Percentiles rank a stretch among this genome's conserved stretches.
Conservation (phyloP, 2,329 filamentous ascomycete species). For the Pestalotiopsis sp. region DNA sequence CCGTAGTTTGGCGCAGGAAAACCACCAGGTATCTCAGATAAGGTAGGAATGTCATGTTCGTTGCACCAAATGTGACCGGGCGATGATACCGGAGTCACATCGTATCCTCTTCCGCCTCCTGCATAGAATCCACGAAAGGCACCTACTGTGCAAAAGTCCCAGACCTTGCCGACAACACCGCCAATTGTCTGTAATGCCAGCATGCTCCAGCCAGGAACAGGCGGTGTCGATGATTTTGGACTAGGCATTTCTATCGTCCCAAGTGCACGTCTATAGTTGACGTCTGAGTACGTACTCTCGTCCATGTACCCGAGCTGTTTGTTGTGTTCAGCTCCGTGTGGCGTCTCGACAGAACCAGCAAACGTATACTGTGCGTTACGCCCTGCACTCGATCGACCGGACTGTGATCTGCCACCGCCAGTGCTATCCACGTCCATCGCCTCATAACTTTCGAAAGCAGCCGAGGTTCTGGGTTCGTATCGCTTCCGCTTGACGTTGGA, state of each 20-base stretch:
- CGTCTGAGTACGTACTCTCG: constrained; percentile 59
- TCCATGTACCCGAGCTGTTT: constrained; percentile 41
- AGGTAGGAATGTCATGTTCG: constrained; percentile 31
- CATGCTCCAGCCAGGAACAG: constrained; percentile 52
- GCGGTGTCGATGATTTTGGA: constrained; percentile 28
- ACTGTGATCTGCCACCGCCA: constrained; percentile 24
- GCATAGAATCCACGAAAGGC: constrained; percentile 86
- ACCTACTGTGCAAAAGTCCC: constrained; percentile 77
- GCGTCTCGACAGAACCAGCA: constrained; percentile 56
- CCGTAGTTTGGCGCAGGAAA: too few relatives aligned
- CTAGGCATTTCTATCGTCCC: constrained; percentile 41
- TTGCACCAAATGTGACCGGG: constrained; percentile 26
- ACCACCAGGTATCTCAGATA: constrained; percentile 26
- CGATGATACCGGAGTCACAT: constrained; percentile 41
- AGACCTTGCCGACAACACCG: constrained; percentile 74
- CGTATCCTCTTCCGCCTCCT: constrained; percentile 76
- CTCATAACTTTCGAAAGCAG: constrained; percentile 35
- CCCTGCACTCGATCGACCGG: constrained; percentile 19
- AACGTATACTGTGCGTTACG: constrained; percentile 46
- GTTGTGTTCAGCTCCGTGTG: constrained; percentile 32
- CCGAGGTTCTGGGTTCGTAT: constrained; percentile 34
- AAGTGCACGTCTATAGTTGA: constrained; percentile 56
- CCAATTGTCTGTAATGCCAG: constrained; percentile 65
- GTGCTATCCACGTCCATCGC: constrained; percentile 31
- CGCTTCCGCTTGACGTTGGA: constrained; percentile 44